Conservation (phyloP, 2,329 filamentous ascomycete genomes). For the Curvularia sp. region DNA sequence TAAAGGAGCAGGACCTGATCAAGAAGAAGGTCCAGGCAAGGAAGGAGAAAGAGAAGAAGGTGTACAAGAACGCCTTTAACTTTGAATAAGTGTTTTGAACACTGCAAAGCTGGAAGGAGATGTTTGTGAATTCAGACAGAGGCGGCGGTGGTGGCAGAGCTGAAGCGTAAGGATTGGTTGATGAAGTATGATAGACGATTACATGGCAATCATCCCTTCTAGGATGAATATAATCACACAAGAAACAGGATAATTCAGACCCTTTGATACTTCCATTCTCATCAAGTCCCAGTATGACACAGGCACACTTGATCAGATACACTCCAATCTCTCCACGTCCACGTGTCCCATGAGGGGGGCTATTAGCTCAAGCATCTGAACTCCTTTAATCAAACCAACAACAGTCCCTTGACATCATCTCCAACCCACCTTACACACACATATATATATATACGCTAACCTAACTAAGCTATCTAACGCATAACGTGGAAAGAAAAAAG, state of each 20-base stretch:
- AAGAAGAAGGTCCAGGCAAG: constrained; percentile 78
- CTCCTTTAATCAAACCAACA: neutral
- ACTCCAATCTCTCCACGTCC: too few species aligned
- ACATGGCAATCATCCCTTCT: neutral
- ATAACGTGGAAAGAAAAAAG: too few species aligned
- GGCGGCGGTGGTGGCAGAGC: neutral
- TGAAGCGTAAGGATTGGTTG: neutral
- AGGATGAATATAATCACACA: neutral
- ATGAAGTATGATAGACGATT: neutral
- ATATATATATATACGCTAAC: too few species aligned
- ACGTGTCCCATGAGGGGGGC: too few species aligned
- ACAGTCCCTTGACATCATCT: too few species aligned
- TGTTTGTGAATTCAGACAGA: neutral
- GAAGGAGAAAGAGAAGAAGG: constrained; percentile 87
- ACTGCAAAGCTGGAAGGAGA: neutral
- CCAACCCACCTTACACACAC: too few species aligned
- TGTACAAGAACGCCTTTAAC: constrained; percentile 88
- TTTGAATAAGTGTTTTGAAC: constrained; percentile 23
- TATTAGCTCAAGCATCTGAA: too few species aligned
- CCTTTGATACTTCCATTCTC: neutral
- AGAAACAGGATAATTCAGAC: neutral
- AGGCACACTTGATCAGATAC: too few species aligned
- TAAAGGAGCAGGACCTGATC: constrained; percentile 76
- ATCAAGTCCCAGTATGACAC: too few species aligned
- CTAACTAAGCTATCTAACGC: too few species aligned